phyloP scores from a whole-genome alignment of 169 alveolate genomes.

The Plasmodium cynomolgi region DNA sequence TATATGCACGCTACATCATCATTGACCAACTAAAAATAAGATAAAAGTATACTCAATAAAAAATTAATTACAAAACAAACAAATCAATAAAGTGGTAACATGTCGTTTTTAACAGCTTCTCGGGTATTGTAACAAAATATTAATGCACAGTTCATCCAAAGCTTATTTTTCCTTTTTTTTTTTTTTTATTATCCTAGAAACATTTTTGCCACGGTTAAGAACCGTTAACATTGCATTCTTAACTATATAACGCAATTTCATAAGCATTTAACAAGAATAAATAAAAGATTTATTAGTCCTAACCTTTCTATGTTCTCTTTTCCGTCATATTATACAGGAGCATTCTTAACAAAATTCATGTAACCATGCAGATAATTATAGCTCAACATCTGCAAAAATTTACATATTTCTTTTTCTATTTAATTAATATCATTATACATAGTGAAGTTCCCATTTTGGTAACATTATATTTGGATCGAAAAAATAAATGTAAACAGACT shows the following conservation, averaged over 20 bases:
- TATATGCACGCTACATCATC: too few species aligned
- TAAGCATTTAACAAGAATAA: neutral
- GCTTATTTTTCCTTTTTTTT: neutral
- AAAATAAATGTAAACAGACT: neutral
- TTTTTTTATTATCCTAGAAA: neutral
- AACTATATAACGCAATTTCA: neutral
- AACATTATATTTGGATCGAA: neutral
- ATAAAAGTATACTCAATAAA: too few species aligned
- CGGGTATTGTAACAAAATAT: neutral
- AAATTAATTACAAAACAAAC: too few species aligned
- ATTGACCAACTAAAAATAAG: too few species aligned
- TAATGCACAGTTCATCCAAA: neutral
- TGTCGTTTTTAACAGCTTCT: too few species aligned
- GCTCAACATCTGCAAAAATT: neutral
- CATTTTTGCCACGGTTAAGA: neutral
- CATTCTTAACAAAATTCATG: neutral
- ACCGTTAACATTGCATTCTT: neutral
- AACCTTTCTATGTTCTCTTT: neutral
- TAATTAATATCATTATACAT: neutral
- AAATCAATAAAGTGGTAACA: too few species aligned
- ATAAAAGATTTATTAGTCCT: neutral
- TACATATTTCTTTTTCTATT: neutral
- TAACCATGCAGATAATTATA: neutral
- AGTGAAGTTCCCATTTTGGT: neutral
- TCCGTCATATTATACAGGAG: neutral